These are phyloP conservation scores for button mushroom (Agaricus bisporus) DNA, from an alignment of 768 basidiomycete genomes.

Conservation along the genomic window DNA sequence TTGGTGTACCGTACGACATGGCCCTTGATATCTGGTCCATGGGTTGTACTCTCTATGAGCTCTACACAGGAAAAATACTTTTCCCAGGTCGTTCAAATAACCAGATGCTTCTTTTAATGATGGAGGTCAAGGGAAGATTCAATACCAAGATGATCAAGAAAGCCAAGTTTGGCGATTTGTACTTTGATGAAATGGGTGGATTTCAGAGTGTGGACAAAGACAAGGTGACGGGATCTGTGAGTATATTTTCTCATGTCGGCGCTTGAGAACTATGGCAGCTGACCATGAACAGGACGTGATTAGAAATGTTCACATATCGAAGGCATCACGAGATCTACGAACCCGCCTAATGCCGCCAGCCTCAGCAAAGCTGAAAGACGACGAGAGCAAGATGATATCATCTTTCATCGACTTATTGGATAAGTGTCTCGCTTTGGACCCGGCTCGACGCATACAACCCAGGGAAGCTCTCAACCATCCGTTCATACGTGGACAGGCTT, in stretches of 20 bases:
- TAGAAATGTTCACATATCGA: slow-evolving; percentile 76
- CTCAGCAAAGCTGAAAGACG: slow-evolving; percentile 77
- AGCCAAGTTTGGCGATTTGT: slow-evolving; percentile 85
- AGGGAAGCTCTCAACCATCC: slow-evolving; percentile 85
- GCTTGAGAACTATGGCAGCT: slow-evolving; percentile 13
- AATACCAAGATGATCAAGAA: slow-evolving; percentile 93
- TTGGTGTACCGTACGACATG: slow-evolving; percentile 92
- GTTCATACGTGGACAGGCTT: slow-evolving; percentile 54
- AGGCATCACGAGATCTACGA: slow-evolving; percentile 76
- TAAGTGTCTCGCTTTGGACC: slow-evolving; percentile 85
- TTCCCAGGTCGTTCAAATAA: slow-evolving; percentile 97
- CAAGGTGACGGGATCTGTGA: slow-evolving; percentile 74
- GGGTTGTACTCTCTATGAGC: slow-evolving; percentile 94
- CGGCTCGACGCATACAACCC: slow-evolving; percentile 80
- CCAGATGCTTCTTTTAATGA: slow-evolving; percentile 96
- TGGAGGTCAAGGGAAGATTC: slow-evolving; percentile 95
- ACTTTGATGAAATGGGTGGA: slow-evolving; percentile 90
- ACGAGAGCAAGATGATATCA: slow-evolving; percentile 73
- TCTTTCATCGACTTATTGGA: slow-evolving; percentile 89
- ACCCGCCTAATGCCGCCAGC: slow-evolving; percentile 77
- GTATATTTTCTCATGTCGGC: slow-evolving; percentile 24
- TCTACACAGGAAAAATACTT: slow-evolving; percentile 95
- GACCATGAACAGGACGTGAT: slow-evolving; percentile 57
- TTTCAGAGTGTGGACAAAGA: slow-evolving; percentile 84
- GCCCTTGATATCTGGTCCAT: slow-evolving; percentile 95